Percentiles rank a stretch among this genome's conserved stretches.
phyloP scores from a whole-genome alignment of 208 protist species.

The Crithidia sp. region DNA sequence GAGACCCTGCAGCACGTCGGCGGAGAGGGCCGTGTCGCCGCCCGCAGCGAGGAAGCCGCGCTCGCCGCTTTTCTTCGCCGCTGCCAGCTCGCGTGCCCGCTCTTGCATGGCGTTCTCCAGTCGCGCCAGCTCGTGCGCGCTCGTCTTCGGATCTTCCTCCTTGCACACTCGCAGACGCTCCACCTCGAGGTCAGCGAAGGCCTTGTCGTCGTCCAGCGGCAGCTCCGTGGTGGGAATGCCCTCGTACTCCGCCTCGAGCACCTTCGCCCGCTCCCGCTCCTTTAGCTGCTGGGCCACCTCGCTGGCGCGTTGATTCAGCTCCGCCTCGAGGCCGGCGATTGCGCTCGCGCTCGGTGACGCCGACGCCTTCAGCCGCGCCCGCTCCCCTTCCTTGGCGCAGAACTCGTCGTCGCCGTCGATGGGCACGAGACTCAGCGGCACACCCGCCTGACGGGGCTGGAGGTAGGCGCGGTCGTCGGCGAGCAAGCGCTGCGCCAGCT shows the following conservation, averaged over 20 bases:
- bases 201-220: conserved; percentile 55
- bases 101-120: conserved; percentile 63
- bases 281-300: conserved; percentile 60
- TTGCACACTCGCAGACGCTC: conserved; percentile 24
- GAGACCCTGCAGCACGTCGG: conserved; percentile 4
- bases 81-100: conserved; percentile 51
- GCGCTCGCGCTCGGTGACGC: conserved; percentile 30
- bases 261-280: conserved; percentile 51
- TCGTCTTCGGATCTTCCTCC: conserved; percentile 26
- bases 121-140: conserved; percentile 36
- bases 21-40: background rate
- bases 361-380: conserved; percentile 48
- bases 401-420: conserved; percentile 57
- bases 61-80: background rate
- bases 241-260: conserved; percentile 39
- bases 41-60: background rate
- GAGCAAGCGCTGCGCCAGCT: conserved; percentile 50
- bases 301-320: conserved; percentile 53
- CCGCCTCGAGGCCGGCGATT: conserved; percentile 49
- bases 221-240: conserved; percentile 54
- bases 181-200: conserved; percentile 60
- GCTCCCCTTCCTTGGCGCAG: conserved; percentile 47
- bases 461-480: conserved; percentile 49
- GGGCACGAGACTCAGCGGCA: conserved; percentile 45
- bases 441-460: conserved; percentile 34